A percentile compares a stretch with the other conserved stretches of the same genome.
phyloP scores from a whole-genome alignment of 768 basidiomycete genomes.

The Calocybe gangraenosa region DNA sequence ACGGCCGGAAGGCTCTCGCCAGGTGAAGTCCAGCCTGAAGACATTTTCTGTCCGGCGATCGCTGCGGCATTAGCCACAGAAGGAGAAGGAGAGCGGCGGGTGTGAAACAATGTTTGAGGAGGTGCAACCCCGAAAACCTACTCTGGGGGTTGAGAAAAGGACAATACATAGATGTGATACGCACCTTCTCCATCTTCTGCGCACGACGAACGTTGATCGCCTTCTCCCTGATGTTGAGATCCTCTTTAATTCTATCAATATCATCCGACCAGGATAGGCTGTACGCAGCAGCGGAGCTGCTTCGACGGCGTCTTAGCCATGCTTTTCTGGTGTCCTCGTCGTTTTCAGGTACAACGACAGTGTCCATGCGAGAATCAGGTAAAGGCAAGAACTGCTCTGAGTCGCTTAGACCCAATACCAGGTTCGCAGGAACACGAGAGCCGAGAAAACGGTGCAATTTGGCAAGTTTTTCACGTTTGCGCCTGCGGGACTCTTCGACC shows the following conservation, averaged over 20 bases:
- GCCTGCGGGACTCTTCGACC: conserved; percentile 58
- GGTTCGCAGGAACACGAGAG: conserved; percentile 69
- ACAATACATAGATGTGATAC: conserved; percentile 11
- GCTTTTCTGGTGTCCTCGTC: conserved; percentile 29
- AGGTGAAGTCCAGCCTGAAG: conserved; percentile 18
- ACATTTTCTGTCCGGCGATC: conserved; percentile 10
- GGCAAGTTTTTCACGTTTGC: conserved; percentile 72
- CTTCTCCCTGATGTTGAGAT: conserved; percentile 70
- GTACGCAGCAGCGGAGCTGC: conserved; percentile 48
- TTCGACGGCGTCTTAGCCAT: conserved; percentile 48
- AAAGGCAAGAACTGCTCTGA: conserved; percentile 23
- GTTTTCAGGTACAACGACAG: conserved; percentile 22
- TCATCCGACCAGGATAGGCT: conserved; percentile 48
- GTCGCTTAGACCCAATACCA: conserved; percentile 52
- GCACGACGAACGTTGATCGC: conserved; percentile 76
- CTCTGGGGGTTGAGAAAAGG: background rate
- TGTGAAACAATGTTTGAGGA: conserved; percentile 75
- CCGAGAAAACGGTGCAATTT: conserved; percentile 84
- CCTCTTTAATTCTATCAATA: conserved; percentile 62
- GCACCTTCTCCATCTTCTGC: conserved; percentile 84
- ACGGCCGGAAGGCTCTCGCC: conserved; percentile 17
- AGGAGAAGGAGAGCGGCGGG: conserved; percentile 45
- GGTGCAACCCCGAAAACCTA: conserved; percentile 83
- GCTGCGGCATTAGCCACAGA: conserved; percentile 20
- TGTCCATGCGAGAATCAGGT: conserved; percentile 17